Base-by-base conservation (phyloP, 768 basidiomycete genomes). In the Naganishia kalamii region DNA sequence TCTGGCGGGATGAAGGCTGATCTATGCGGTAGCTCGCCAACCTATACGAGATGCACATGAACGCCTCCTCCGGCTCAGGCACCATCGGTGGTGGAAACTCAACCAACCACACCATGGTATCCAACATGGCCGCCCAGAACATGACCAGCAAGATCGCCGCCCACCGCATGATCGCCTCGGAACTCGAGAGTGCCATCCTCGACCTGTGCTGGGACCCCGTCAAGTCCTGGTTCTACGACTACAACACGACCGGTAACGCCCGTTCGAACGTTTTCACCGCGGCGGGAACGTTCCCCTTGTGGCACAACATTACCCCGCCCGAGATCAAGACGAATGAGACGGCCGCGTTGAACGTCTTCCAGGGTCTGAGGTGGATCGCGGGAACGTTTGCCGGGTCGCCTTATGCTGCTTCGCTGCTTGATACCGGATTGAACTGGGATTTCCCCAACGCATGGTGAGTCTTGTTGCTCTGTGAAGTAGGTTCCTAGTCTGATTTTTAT, bases 361-460 rank as follows among this genome's bases (percentile, higher is more conserved):
- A 88, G 2, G 81, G 86, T 0, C 74, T 92, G 10, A 86, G 92
- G 72, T 81, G 90, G 80, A 86, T 90, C 2, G 75, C 92, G 74
- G 87, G 87, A 13, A 73, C 66, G 51, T 97, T 91, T 75, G 91
- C 92, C 70, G 93, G 93, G 23, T 89, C 72, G 0, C 76, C 90
- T 0, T 84, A 87, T 74, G 91, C 92, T 0, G 80, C 84, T 6
- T 90, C 89, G 0, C 89, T 94, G 70, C 71, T 90, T 11, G 82
- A 85, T 66, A 87, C 86, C 0, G 90, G 90, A 12, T 80, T 86
- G 68, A 66, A 65, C 44, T 62, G 40, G 47, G 74, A 74, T 47
- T 71, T 87, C 27, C 90, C 91, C n/a, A 92, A 92, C 71, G 77
- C 87, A 1, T 96, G 90, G n/a, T n/a, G n/a, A n/a, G n/a, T n/a